These are phyloP conservation scores for Vaccinium darrowii DNA, from an alignment of 148 eudicot genomes.

Conservation along the genomic window DNA sequence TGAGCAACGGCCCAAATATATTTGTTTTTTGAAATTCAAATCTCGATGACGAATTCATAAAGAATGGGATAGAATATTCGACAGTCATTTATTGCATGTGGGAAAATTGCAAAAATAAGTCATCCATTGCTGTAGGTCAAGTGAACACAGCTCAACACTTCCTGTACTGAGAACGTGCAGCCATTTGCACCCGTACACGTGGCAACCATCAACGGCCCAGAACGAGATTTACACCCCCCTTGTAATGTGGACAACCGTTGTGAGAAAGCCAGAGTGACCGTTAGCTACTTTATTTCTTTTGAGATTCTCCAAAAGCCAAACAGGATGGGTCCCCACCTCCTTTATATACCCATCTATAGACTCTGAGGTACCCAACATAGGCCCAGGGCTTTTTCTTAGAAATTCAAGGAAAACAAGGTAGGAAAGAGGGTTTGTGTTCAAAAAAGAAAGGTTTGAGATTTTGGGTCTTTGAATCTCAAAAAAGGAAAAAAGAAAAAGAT, in stretches of 20 bases:
- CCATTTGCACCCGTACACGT: constrained; percentile 5
- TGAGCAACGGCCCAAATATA: neutral
- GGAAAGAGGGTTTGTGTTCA: neutral
- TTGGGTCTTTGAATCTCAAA: neutral
- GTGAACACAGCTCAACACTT: constrained; percentile 9
- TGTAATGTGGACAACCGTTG: neutral
- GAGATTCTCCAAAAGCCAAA: neutral
- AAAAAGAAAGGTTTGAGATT: neutral
- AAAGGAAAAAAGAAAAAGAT: neutral
- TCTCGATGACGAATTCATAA: neutral
- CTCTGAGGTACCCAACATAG: neutral
- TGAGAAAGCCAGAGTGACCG: constrained; percentile 1
- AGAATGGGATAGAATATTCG: neutral
- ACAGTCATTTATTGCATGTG: constrained; percentile 3
- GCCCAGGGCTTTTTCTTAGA: neutral
- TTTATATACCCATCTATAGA: neutral
- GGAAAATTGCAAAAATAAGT: neutral
- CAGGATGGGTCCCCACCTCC: neutral
- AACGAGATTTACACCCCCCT: neutral
- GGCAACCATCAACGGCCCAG: constrained; percentile 6
- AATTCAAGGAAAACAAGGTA: neutral
- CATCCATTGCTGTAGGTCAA: neutral
- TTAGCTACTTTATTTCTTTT: neutral
- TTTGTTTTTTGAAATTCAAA: neutral
- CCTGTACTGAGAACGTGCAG: constrained; percentile 10